Evolutionary conservation across 225 moss, liverwort and hornwort species (phyloP).

Genomic region (Ulota crispa): DNA sequence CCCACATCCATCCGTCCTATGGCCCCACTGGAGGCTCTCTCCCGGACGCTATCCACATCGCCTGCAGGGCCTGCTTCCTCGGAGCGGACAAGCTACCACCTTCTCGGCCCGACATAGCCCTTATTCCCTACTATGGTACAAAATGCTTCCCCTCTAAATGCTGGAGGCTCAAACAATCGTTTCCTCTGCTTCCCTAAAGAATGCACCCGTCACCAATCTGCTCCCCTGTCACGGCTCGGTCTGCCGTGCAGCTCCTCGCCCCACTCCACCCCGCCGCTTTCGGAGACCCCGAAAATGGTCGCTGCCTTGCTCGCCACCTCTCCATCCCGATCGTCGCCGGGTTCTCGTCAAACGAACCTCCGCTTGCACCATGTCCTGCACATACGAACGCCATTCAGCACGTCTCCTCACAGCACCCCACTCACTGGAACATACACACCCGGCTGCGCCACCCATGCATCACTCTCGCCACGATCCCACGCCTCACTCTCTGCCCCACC

Average conservation of each 20-base stretch:
- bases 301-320: conserved; percentile 27
- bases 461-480: neutral
- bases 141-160: conserved; percentile 40
- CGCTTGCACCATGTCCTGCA: conserved; percentile 10
- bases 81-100: conserved; percentile 19
- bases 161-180: conserved; percentile 64
- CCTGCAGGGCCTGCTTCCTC: conserved; percentile 6
- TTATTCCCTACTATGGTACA: conserved; percentile 67
- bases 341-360: neutral
- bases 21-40: conserved; percentile 16
- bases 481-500: neutral
- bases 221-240: conserved; percentile 31
- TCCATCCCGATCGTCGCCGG: conserved; percentile 15
- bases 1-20: conserved; percentile 7
- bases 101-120: conserved; percentile 29
- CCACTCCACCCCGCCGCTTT: conserved; percentile 10
- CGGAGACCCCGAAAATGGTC: conserved; percentile 15
- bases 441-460: rapidly evolving
- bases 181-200: conserved; percentile 50
- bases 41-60: conserved; percentile 27
- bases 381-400: no score
- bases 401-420: neutral
- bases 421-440: neutral
- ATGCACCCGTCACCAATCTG: conserved; percentile 42
- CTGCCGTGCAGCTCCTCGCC: neutral